Evolutionary conservation across 768 basidiomycete genomes (phyloP), one percentile per base, ranked within the genome.

Genomic region (Amanita polypyramis): DNA sequence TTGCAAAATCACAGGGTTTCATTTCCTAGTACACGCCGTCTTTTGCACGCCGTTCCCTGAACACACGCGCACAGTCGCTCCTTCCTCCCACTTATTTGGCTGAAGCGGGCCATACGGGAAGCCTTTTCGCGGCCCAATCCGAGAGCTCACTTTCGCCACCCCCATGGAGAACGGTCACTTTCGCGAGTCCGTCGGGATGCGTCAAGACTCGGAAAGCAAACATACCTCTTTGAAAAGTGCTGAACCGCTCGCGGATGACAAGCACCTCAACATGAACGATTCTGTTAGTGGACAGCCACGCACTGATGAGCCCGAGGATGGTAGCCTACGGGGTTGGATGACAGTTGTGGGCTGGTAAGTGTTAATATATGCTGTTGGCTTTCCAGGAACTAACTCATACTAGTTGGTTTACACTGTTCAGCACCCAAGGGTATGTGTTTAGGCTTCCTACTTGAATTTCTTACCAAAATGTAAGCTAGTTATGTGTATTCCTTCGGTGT

Each of bases 331-430:
- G 23, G 70, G 69, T 9, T 74, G 72, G 72, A 55, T 69, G 51
- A 70, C 70, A 4, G 62, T 75, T 30, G 49, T 58, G 21, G 72
- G 70, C 52, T 69, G 68, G 73, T 75, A 54, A 51, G 73, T 64
- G 20, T 30, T 5, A 38, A 25, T 27, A n/a, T 23, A 32, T 47
- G 47, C 4, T 45, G 25, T 27, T 27, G 23, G 21, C 27, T 23
- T 5, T 19, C 29, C 37, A 9, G 25, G 12, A 8, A 32, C 35
- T 15, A 42, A 20, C 9, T 45, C 38, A 35, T 8, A 23, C 17
- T 45, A 72, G 69, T 5, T 72, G 69, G 68, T 55, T 71, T 54
- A 58, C 69, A 19, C 65, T 70, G 53, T 73, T 73, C 43, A 70
- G 69, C 54, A 73, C 72, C 2, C 70, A 72, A 49, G 73, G 74